phyloP scores from a whole-genome alignment of 345 rosid species.

The Litchi chinensis region DNA sequence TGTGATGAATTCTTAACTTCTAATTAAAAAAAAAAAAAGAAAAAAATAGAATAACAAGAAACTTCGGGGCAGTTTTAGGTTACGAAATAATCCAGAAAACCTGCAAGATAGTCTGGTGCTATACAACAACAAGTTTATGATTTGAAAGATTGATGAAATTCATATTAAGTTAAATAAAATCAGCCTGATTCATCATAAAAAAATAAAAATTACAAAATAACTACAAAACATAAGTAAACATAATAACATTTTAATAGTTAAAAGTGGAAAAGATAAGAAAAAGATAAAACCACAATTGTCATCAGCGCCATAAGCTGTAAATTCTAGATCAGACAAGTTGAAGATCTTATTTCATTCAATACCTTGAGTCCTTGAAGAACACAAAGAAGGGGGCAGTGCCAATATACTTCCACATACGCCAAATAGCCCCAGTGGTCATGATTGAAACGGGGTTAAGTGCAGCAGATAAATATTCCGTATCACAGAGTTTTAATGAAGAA shows the following conservation, averaged over 20 bases:
- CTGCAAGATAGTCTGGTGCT: not conserved
- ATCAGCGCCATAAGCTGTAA: not conserved
- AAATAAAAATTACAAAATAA: not conserved
- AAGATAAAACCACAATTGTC: not conserved
- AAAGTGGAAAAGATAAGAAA: not conserved
- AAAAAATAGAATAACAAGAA: not conserved
- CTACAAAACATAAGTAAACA: not conserved
- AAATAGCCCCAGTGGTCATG: constrained; percentile 21
- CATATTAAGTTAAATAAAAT: not conserved
- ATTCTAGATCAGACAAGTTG: not conserved
- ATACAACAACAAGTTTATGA: not conserved
- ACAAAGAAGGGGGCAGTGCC: constrained; percentile 30
- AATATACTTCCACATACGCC: constrained; percentile 24
- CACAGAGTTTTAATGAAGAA: not conserved
- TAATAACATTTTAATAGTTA: not conserved
- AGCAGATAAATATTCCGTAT: not conserved
- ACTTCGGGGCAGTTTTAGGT: not conserved
- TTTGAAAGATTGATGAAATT: not conserved
- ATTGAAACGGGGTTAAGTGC: not conserved
- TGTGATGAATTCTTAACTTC: not conserved
- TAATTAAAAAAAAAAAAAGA: not conserved
- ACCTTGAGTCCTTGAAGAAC: constrained; percentile 46
- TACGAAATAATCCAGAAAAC: not conserved
- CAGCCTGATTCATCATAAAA: not conserved
- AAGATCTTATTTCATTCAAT: not conserved